Conservation (phyloP, 805 yeast genomes). For the Candida wancherniae region DNA sequence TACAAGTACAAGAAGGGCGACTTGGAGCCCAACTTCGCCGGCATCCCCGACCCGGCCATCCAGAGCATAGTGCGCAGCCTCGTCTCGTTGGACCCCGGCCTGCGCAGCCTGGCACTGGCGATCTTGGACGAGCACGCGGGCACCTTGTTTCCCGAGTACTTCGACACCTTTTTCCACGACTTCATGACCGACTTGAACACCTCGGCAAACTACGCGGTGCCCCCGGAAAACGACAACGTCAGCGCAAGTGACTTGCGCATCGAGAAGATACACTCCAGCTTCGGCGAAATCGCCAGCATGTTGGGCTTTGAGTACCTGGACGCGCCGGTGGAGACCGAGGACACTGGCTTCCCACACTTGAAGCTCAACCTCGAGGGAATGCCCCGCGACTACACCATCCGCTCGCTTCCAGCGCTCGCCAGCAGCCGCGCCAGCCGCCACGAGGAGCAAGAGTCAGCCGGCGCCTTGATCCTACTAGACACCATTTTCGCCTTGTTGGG, state of each 20-base stretch:
- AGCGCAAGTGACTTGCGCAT: constrained; percentile 46
- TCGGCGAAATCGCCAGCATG: constrained; percentile 37
- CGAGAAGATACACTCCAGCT: constrained; percentile 54
- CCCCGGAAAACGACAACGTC: constrained; percentile 16
- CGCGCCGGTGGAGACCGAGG: neutral
- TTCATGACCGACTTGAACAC: constrained; percentile 43
- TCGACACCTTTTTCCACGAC: constrained; percentile 65
- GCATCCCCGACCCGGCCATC: constrained; percentile 48
- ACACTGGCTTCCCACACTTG: constrained; percentile 21
- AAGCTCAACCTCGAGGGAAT: constrained; percentile 50
- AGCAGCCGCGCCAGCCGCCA: neutral
- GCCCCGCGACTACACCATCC: constrained; percentile 39
- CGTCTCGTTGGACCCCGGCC: constrained; percentile 57
- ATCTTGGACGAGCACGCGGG: constrained; percentile 49
- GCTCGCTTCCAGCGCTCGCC: constrained; percentile 22
- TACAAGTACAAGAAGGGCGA: constrained; percentile 76
- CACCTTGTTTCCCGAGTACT: constrained; percentile 59
- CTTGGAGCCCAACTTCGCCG: constrained; percentile 56
- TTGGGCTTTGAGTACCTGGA: constrained; percentile 21
- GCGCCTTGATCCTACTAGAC: constrained; percentile 55
- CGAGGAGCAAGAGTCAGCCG: constrained; percentile 15
- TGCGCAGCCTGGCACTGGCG: constrained; percentile 52
- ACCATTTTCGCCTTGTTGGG: constrained; percentile 56
- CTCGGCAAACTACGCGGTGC: constrained; percentile 13
- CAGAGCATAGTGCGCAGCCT: constrained; percentile 56